These are phyloP conservation scores for Aspergillus viridinutans DNA, from an alignment of 2,329 filamentous ascomycete species.

Conservation along the genomic window DNA sequence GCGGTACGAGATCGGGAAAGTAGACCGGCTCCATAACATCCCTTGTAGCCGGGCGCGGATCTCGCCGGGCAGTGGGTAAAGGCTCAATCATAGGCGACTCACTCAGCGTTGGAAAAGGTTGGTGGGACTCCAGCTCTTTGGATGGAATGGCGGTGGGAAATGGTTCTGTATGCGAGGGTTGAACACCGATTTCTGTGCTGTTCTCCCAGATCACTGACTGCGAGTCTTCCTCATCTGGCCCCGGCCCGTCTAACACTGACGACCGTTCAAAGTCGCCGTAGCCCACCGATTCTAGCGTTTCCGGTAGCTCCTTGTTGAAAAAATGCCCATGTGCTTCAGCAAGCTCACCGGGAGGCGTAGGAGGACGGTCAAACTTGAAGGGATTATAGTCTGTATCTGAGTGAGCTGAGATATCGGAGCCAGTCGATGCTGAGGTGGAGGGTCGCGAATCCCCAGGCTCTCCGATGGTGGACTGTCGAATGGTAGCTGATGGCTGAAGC, in stretches of 20 bases:
- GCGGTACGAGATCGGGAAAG: conserved; percentile 38
- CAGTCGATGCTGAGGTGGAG: conserved; percentile 34
- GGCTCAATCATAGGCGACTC: conserved; percentile 18
- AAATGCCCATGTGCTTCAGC: conserved; percentile 29
- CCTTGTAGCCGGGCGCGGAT: conserved; percentile 2
- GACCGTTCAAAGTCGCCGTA: conserved; percentile 50
- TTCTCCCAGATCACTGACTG: conserved; percentile 31
- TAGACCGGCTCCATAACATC: conserved; percentile 19
- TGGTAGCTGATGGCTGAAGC: conserved; percentile 12
- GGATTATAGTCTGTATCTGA: conserved; percentile 42
- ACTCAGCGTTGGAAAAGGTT: conserved; percentile 5
- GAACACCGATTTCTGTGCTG: conserved; percentile 7
- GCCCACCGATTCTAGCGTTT: conserved; percentile 43
- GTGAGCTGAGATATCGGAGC: conserved; percentile 22
- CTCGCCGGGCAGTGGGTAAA: conserved; percentile 19
- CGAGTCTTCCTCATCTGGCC: conserved; percentile 54
- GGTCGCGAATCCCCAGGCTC: conserved; percentile 32
- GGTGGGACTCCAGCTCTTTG: conserved; percentile 10
- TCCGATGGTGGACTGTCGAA: conserved; percentile 15
- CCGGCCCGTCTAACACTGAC: conserved; percentile 50
- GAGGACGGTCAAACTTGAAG: conserved; percentile 39
- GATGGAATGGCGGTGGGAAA: conserved; percentile 24
- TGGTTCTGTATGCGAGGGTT: conserved; percentile 15
- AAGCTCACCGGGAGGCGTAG: conserved; percentile 19
- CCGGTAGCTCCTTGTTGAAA: conserved; percentile 41